phyloP scores from a whole-genome alignment of 108 stramenopile genomes.

The Schizochytrium sp. region DNA sequence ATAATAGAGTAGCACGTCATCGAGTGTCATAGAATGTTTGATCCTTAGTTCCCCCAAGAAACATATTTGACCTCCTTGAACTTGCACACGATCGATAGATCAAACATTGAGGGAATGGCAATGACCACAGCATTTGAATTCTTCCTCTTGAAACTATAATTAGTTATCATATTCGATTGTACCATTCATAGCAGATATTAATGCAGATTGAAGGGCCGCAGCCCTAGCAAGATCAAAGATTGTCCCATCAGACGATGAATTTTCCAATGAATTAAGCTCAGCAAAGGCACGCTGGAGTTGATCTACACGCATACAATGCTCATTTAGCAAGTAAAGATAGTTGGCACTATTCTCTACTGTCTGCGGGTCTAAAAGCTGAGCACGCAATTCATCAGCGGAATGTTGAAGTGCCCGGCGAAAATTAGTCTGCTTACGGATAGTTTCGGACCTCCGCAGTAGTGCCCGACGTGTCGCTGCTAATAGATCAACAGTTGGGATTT shows the following conservation, averaged over 20 bases:
- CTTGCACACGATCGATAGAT: too few species aligned
- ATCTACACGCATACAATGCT: slow-evolving; percentile 9
- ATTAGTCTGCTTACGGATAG: background rate
- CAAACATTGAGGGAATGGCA: too few species aligned
- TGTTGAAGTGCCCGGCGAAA: background rate
- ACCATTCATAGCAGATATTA: too few species aligned
- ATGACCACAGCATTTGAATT: too few species aligned
- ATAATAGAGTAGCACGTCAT: too few species aligned
- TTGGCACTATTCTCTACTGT: background rate
- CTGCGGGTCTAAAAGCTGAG: background rate
- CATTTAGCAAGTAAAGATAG: background rate
- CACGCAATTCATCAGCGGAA: background rate
- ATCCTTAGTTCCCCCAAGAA: too few species aligned
- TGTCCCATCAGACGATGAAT: background rate
- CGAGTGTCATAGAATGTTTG: too few species aligned
- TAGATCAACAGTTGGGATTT: background rate
- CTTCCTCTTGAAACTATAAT: too few species aligned
- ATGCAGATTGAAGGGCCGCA: background rate
- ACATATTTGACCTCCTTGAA: too few species aligned
- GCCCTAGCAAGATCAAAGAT: slow-evolving; percentile 26
- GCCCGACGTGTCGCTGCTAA: background rate
- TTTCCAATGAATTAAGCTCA: background rate
- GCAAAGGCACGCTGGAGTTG: slow-evolving; percentile 8
- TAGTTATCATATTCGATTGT: too few species aligned
- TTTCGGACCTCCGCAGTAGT: background rate